A percentile compares a stretch with the other conserved stretches of the same genome.
These are phyloP conservation scores for Cyclotella kingstonii DNA, from an alignment of 108 stramenopile species.

Conservation along the genomic window DNA sequence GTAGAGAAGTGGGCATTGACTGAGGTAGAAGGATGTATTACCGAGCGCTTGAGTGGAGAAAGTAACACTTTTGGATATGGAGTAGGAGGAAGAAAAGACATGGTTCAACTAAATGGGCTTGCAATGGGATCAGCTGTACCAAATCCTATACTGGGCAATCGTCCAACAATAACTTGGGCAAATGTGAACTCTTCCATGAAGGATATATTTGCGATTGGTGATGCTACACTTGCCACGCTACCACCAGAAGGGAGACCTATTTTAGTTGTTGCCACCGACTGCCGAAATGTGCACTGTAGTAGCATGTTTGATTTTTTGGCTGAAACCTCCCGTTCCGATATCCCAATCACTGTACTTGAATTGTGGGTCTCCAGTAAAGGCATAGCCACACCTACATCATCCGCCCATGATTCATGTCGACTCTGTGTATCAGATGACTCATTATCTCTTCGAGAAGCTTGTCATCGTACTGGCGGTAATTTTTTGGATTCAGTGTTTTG, in stretches of 20 bases:
- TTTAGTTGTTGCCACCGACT: conserved; percentile 70
- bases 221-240: conserved; percentile 66
- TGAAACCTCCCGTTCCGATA: conserved; percentile 56
- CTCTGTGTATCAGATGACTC: conserved; percentile 66
- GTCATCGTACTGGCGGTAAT: conserved; percentile 62
- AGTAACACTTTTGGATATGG: conserved; percentile 22
- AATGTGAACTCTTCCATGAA: conserved; percentile 57
- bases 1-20: conserved; percentile 67
- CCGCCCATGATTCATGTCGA: conserved; percentile 36
- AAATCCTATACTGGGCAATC: no score
- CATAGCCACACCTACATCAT: neutral
- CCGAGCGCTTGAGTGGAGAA: conserved; percentile 52
- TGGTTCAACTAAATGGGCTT: no score
- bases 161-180: no score
- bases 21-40: conserved; percentile 71
- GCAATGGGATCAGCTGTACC: no score
- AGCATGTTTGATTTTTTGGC: conserved; percentile 56
- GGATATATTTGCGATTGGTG: conserved; percentile 70
- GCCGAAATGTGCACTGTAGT: conserved; percentile 66
- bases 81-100: conserved; percentile 17
- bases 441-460: conserved; percentile 49
- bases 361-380: no score
- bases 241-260: conserved; percentile 67
- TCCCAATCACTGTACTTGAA: conserved; percentile 67
- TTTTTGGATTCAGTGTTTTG: conserved; percentile 59